phyloP scores from a whole-genome alignment of 805 yeast genomes.

The Barnettozyma wickerhamii region DNA sequence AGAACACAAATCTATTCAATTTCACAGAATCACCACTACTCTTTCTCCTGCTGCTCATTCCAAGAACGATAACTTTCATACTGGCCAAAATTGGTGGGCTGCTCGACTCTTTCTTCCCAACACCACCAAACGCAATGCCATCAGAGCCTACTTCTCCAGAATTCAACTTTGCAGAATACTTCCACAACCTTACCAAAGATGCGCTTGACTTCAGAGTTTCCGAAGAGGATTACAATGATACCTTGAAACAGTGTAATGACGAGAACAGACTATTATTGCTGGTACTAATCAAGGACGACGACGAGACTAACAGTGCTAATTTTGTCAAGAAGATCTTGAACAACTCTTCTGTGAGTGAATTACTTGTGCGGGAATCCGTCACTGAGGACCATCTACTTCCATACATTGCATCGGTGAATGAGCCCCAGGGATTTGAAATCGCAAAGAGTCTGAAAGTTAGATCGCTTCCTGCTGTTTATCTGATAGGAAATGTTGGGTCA shows the following conservation, averaged over 20 bases:
- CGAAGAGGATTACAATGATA: conserved; percentile 21
- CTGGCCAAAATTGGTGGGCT: conserved; percentile 35
- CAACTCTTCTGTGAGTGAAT: conserved; percentile 21
- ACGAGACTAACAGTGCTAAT: conserved; percentile 27
- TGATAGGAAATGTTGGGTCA: conserved; percentile 56
- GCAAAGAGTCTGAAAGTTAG: conserved; percentile 51
- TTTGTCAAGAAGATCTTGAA: conserved; percentile 43
- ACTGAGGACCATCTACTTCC: conserved; percentile 44
- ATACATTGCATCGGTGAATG: conserved; percentile 60
- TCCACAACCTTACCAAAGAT: conserved; percentile 16
- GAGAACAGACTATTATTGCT: conserved; percentile 21
- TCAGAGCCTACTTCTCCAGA: conserved; percentile 20
- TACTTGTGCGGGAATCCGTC: conserved; percentile 29
- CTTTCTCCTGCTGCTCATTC: conserved; percentile 51
- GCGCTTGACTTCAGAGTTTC: conserved; percentile 8
- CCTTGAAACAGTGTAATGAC: conserved; percentile 15
- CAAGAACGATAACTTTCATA: conserved; percentile 42
- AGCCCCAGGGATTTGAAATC: conserved; percentile 63
- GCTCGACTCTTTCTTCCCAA: conserved; percentile 33
- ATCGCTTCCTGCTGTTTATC: conserved; percentile 50
- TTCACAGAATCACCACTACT: conserved; percentile 34
- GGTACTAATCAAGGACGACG: conserved; percentile 17
- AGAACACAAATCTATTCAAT: not conserved
- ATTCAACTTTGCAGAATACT: conserved; percentile 15
- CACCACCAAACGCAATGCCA: conserved; percentile 30